Conservation (phyloP, 768 basidiomycete species). For the Lentinus brumalis region DNA sequence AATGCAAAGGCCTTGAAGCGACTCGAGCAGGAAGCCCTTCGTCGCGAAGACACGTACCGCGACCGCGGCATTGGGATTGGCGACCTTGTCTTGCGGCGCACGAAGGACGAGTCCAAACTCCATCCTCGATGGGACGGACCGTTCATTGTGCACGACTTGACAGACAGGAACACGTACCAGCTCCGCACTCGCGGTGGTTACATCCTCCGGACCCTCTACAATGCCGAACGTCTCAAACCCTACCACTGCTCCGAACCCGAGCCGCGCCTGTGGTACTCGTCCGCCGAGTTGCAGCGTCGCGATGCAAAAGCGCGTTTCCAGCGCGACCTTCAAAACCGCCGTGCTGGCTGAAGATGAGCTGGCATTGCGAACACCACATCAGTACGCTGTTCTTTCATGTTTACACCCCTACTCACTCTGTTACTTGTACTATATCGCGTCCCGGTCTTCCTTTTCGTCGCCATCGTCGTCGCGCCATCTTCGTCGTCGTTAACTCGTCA, state of each 20-base stretch:
- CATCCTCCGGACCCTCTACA: conserved; percentile 10
- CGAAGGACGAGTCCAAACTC: conserved; percentile 20
- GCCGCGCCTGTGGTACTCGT: conserved; percentile 8
- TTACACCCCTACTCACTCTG: not conserved
- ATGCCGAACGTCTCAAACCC: conserved; percentile 9
- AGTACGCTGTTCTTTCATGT: not conserved
- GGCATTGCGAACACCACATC: not conserved
- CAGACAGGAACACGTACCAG: conserved; percentile 27
- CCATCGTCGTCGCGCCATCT: not conserved
- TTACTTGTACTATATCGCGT: not conserved
- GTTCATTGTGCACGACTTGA: conserved; percentile 16
- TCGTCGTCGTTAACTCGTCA: not conserved
- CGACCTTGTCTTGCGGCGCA: conserved; percentile 22
- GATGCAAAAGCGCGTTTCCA: conserved; percentile 6
- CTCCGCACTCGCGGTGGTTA: conserved; percentile 18
- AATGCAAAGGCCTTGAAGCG: conserved; percentile 20
- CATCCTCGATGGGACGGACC: conserved; percentile 29
- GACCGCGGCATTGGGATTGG: conserved; percentile 20
- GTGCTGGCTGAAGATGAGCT: not conserved
- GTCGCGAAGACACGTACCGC: conserved; percentile 16
- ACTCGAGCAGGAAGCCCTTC: conserved; percentile 17
- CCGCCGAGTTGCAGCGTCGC: conserved; percentile 1
- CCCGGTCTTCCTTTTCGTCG: not conserved
- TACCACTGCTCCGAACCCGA: conserved; percentile 3
- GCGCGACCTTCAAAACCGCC: conserved; percentile 1